phyloP scores from a whole-genome alignment of 73 alveolate species.

The Paramecium biaurelia region DNA sequence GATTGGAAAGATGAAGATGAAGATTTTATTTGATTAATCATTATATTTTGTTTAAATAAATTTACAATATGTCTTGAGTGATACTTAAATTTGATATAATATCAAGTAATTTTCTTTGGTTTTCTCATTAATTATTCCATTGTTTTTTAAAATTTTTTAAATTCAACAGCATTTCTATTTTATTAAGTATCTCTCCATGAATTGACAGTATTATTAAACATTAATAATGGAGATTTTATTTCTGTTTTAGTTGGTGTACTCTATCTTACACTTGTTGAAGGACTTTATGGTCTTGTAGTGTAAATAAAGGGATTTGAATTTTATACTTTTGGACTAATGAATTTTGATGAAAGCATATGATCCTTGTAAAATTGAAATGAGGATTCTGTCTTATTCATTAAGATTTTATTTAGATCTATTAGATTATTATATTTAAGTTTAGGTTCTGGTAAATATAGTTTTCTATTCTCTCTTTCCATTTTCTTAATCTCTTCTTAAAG shows the following conservation, averaged over 20 bases:
- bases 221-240: background rate
- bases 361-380: background rate
- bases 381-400: background rate
- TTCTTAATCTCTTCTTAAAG: background rate
- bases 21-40: slow-evolving; percentile 64
- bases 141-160: background rate
- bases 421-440: background rate
- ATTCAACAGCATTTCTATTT: background rate
- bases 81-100: background rate
- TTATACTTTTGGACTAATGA: background rate
- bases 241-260: slow-evolving; percentile 8
- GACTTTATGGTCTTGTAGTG: slow-evolving; percentile 2
- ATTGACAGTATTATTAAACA: background rate
- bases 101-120: background rate
- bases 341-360: background rate
- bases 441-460: background rate
- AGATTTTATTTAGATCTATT: background rate
- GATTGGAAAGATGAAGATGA: slow-evolving; percentile 70
- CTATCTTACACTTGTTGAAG: background rate
- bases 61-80: background rate
- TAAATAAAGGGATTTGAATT: background rate
- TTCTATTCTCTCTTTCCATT: background rate
- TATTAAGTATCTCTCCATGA: background rate
- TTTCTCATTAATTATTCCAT: background rate
- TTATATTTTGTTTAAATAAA: background rate